phyloP scores from a whole-genome alignment of 139 green algal species.

The Chlorella sorokiniana region DNA sequence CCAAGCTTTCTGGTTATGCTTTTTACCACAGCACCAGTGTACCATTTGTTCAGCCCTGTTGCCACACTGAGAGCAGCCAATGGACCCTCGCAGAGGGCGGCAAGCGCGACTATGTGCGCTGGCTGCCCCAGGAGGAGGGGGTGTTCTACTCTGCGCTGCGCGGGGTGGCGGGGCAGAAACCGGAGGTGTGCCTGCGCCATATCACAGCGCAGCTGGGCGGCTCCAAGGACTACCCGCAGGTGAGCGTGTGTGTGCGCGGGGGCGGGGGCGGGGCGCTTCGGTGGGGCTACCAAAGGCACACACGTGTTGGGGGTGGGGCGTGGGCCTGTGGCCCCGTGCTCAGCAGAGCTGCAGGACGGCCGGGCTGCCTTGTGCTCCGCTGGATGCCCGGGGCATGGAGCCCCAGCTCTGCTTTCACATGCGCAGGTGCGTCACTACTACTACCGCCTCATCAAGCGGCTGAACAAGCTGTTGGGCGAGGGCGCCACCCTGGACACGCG shows the following conservation, averaged over 20 bases:
- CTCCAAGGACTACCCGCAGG: conserved; percentile 28
- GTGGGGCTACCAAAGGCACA: background rate
- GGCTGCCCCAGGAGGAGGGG: conserved; percentile 19
- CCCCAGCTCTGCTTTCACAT: background rate
- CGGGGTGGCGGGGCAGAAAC: conserved; percentile 25
- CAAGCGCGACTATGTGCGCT: conserved; percentile 30
- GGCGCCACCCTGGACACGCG: conserved; percentile 8
- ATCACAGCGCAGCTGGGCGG: background rate
- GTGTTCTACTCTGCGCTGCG: conserved; percentile 21
- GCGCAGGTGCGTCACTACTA: conserved; percentile 38
- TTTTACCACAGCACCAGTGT: too few relatives aligned
- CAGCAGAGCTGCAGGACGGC: too few relatives aligned
- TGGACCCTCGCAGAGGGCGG: too few relatives aligned
- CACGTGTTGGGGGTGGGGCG: too few relatives aligned
- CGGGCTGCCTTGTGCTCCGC: too few relatives aligned
- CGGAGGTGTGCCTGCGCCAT: conserved; percentile 24
- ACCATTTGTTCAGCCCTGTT: too few relatives aligned
- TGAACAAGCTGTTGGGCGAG: conserved; percentile 29
- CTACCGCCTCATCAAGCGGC: conserved; percentile 41
- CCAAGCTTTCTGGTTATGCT: too few relatives aligned
- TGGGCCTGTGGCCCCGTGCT: too few relatives aligned
- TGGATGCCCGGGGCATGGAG: too few relatives aligned
- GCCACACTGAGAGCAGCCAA: too few relatives aligned
- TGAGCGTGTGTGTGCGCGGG: background rate
- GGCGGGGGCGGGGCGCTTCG: too few relatives aligned